Percentiles rank a stretch among this genome's conserved stretches.
phyloP scores from a whole-genome alignment of 768 basidiomycete genomes.

The Xerocomellus intermedius region DNA sequence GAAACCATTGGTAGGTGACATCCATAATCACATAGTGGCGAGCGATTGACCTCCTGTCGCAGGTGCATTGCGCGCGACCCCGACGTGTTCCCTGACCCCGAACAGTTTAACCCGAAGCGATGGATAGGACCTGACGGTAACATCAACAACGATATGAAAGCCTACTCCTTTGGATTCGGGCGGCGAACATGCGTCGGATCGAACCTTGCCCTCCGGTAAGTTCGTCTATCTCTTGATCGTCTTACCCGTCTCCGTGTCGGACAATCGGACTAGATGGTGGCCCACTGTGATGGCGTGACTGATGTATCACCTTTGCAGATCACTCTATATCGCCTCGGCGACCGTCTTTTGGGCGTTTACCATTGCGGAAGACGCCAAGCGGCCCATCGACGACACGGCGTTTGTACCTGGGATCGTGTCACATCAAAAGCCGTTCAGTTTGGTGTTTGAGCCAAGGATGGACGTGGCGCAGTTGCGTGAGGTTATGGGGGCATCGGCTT shows the following conservation, averaged over 20 bases:
- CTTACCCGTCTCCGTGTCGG: neutral
- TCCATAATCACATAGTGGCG: neutral
- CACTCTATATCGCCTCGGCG: slow-evolving; percentile 62
- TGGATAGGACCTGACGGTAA: slow-evolving; percentile 48
- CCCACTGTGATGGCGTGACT: neutral
- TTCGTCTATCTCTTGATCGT: neutral
- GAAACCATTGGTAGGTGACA: slow-evolving; percentile 27
- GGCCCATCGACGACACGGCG: slow-evolving; percentile 58
- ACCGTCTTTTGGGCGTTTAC: slow-evolving; percentile 64
- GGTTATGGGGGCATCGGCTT: neutral
- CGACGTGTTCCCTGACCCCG: slow-evolving; percentile 34
- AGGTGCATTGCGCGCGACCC: slow-evolving; percentile 29
- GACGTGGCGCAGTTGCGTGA: slow-evolving; percentile 14
- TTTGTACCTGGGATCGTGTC: slow-evolving; percentile 65
- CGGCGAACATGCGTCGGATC: slow-evolving; percentile 32
- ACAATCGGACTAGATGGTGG: neutral
- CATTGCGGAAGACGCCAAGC: slow-evolving; percentile 44
- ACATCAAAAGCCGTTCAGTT: slow-evolving; percentile 60
- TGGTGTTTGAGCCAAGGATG: slow-evolving; percentile 50
- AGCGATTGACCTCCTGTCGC: neutral
- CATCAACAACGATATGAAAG: slow-evolving; percentile 48
- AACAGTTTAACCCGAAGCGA: slow-evolving; percentile 53
- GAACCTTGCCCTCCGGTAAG: slow-evolving; percentile 25
- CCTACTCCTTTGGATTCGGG: slow-evolving; percentile 56
- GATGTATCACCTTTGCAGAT: slow-evolving; percentile 32